These are phyloP conservation scores for Mortierella sp. DNA, from an alignment of 371 early-diverging fungal genomes.

Conservation along the genomic window DNA sequence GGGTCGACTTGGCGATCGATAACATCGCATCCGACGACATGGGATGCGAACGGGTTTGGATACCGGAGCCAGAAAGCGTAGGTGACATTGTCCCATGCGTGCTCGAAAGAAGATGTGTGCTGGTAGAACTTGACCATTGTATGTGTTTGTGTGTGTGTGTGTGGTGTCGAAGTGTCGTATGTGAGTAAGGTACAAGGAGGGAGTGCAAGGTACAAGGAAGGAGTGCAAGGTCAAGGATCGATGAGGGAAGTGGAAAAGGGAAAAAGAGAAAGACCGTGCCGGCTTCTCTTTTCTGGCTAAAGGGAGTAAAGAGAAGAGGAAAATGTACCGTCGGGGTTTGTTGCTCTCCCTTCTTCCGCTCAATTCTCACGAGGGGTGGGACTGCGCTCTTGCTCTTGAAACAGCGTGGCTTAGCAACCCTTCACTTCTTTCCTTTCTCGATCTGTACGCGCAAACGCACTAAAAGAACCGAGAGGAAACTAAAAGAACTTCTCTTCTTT, in stretches of 20 bases:
- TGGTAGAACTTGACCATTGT: conserved; percentile 70
- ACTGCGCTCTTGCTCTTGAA: neutral
- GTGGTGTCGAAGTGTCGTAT: neutral
- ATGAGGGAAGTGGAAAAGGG: neutral
- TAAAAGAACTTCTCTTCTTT: neutral
- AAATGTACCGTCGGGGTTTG: too few species aligned
- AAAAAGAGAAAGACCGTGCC: neutral
- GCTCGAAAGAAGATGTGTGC: conserved; percentile 81
- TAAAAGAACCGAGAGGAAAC: conserved; percentile 3
- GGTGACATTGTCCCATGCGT: conserved; percentile 89
- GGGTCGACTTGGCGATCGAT: conserved; percentile 89
- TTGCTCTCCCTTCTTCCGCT: neutral
- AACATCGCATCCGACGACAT: conserved; percentile 94
- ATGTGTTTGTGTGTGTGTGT: neutral
- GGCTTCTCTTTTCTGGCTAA: neutral
- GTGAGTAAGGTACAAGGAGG: neutral
- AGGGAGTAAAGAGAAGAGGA: neutral
- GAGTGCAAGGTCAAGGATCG: neutral
- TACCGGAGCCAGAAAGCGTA: conserved; percentile 94
- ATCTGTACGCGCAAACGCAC: neutral
- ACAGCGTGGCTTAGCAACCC: neutral
- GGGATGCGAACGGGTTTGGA: conserved; percentile 98
- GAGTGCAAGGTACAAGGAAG: neutral
- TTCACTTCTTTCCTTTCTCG: neutral
- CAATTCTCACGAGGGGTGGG: conserved; percentile 1